Evolutionary conservation across 129 eudicot genomes (phyloP).

Genomic region (Helianthus tuberosus): DNA sequence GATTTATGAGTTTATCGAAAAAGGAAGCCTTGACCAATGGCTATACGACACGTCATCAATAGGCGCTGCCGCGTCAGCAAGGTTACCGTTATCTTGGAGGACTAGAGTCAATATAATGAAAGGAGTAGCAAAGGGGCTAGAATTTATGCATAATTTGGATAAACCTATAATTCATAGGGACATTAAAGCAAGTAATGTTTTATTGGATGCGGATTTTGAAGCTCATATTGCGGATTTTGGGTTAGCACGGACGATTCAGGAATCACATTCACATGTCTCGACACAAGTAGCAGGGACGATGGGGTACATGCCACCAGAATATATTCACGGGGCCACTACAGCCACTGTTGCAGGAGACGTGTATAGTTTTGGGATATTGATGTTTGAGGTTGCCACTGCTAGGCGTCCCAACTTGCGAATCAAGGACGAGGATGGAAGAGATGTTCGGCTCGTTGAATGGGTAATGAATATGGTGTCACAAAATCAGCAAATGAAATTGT

Average conservation of each 20-base stretch:
- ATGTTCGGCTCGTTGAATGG: constrained; percentile 69
- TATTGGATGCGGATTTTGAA: constrained; percentile 56
- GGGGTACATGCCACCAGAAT: constrained; percentile 99
- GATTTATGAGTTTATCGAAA: constrained; percentile 73
- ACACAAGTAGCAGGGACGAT: constrained; percentile 93
- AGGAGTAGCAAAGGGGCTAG: constrained; percentile 74
- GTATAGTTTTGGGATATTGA: constrained; percentile 78
- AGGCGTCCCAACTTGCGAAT: constrained; percentile 69
- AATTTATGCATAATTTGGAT: constrained; percentile 63
- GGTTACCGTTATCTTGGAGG: constrained; percentile 63
- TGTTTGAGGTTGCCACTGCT: constrained; percentile 65
- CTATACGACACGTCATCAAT: constrained; percentile 52
- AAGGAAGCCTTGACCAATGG: constrained; percentile 91
- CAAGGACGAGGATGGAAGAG: constrained; percentile 47
- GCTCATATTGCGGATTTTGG: constrained; percentile 97
- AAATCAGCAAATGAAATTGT: constrained; percentile 52
- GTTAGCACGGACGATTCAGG: constrained; percentile 62
- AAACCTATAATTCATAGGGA: constrained; percentile 78
- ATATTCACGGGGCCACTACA: constrained; percentile 45
- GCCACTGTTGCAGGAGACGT: constrained; percentile 75
- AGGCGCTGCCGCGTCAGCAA: not conserved
- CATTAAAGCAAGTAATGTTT: constrained; percentile 81
- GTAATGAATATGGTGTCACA: constrained; percentile 45
- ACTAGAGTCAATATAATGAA: constrained; percentile 52
- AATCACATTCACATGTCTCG: constrained; percentile 66